A percentile compares a stretch with the other conserved stretches of the same genome.
Evolutionary conservation across 805 yeast species (phyloP).

Genomic region (Candida maltosa): DNA sequence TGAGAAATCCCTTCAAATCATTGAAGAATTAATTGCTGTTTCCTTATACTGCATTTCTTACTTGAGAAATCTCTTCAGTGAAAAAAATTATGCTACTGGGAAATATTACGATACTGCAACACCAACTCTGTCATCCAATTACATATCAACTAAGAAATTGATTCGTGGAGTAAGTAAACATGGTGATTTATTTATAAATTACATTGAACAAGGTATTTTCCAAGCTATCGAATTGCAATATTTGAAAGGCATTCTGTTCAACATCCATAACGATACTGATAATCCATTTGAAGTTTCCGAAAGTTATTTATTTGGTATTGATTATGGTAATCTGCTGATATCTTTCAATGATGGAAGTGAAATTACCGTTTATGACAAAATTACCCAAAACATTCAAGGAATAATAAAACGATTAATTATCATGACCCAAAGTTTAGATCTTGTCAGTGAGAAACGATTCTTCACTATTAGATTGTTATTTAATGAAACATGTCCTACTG

Average conservation of each 20-base stretch:
- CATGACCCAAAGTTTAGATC: conserved; percentile 50
- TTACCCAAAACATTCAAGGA: conserved; percentile 45
- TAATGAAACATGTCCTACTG: conserved; percentile 43
- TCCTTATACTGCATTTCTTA: conserved; percentile 57
- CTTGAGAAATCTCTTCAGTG: conserved; percentile 55
- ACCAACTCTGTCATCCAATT: neutral
- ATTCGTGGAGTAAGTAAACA: conserved; percentile 43
- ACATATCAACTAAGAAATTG: conserved; percentile 45
- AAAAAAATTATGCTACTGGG: conserved; percentile 49
- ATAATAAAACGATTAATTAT: conserved; percentile 50
- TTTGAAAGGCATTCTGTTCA: conserved; percentile 44
- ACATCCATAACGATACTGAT: conserved; percentile 40
- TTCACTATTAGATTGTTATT: conserved; percentile 48
- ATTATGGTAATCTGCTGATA: conserved; percentile 27
- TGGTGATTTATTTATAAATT: conserved; percentile 47
- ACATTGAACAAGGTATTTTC: conserved; percentile 52
- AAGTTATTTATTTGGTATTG: conserved; percentile 47
- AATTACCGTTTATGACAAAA: conserved; percentile 23
- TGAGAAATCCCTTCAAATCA: conserved; percentile 16
- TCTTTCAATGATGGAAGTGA: neutral
- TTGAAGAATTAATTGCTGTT: conserved; percentile 48
- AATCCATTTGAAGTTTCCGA: conserved; percentile 45
- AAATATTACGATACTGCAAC: conserved; percentile 33
- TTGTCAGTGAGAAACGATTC: conserved; percentile 46
- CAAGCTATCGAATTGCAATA: conserved; percentile 42